Conservation (phyloP, 169 alveolate genomes). For the Miamiensis avidus region DNA sequence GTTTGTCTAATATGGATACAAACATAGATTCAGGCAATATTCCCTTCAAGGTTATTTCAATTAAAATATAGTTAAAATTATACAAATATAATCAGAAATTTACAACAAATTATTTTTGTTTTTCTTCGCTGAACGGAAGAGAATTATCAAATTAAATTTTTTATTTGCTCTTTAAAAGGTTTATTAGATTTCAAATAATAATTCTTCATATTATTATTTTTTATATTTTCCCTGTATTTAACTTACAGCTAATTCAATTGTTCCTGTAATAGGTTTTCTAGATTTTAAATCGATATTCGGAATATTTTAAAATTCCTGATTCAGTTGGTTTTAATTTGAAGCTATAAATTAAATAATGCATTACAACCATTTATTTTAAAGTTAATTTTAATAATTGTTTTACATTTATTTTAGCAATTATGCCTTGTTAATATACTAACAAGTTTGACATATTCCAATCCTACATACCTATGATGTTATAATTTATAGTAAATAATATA, state of each 20-base stretch:
- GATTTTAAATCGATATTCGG: no score
- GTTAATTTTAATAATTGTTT: conserved; percentile 29
- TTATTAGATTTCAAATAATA: conserved; percentile 45
- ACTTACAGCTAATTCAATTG: conserved; percentile 34
- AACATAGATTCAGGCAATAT: conserved; percentile 56
- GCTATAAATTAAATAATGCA: neutral
- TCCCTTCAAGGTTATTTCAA: no score
- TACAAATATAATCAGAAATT: no score
- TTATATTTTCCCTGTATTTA: conserved; percentile 27
- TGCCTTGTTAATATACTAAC: no score
- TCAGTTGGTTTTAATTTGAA: neutral
- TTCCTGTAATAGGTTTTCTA: no score
- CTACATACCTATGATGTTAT: no score
- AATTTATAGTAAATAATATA: no score
- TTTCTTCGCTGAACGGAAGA: conserved; percentile 61
- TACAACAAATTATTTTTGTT: conserved; percentile 39
- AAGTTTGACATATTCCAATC: no score
- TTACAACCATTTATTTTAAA: conserved; percentile 47
- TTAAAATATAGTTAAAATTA: no score
- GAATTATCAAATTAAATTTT: conserved; percentile 42
- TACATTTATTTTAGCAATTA: no score
- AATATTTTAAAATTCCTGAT: no score
- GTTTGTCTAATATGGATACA: neutral
- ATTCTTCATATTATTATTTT: neutral
- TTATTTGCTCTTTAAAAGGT: conserved; percentile 46